Percentiles rank a stretch among this genome's conserved stretches.
Evolutionary conservation across 768 basidiomycete species (phyloP).

Genomic region (Russula sp.): DNA sequence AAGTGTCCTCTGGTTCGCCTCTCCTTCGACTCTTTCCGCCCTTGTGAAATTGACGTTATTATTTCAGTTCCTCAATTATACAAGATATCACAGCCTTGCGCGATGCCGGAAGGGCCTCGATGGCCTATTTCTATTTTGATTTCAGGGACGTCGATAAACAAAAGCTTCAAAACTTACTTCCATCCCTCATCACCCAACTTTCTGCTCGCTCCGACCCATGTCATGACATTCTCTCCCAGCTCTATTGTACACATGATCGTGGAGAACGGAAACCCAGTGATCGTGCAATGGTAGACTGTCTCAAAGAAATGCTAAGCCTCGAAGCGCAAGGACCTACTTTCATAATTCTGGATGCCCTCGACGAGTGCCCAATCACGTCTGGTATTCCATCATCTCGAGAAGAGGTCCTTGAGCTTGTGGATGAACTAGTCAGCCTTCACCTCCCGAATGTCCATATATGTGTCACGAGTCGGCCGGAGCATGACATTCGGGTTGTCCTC

Average conservation of each 20-base stretch:
- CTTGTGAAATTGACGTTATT: no score
- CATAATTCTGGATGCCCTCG: background rate
- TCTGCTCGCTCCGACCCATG: background rate
- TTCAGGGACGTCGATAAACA: no score
- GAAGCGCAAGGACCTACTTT: background rate
- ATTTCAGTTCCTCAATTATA: no score
- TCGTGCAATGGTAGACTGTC: background rate
- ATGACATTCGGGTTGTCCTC: background rate
- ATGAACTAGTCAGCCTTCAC: background rate
- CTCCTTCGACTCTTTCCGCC: no score
- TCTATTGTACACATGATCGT: background rate
- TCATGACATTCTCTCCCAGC: background rate
- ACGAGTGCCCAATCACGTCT: background rate
- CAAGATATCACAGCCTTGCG: no score
- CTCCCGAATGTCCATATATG: background rate
- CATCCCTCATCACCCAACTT: background rate
- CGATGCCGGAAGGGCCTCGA: no score
- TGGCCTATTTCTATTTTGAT: no score
- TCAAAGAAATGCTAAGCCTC: background rate
- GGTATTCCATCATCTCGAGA: background rate
- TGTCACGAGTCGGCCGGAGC: background rate
- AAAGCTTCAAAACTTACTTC: background rate
- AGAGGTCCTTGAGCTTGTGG: background rate
- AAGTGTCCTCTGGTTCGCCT: no score
- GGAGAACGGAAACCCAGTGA: background rate